Percentiles rank a stretch among this genome's conserved stretches.
Conservation (phyloP, 352 stramenopile genomes). For the Discostella stelligera region DNA sequence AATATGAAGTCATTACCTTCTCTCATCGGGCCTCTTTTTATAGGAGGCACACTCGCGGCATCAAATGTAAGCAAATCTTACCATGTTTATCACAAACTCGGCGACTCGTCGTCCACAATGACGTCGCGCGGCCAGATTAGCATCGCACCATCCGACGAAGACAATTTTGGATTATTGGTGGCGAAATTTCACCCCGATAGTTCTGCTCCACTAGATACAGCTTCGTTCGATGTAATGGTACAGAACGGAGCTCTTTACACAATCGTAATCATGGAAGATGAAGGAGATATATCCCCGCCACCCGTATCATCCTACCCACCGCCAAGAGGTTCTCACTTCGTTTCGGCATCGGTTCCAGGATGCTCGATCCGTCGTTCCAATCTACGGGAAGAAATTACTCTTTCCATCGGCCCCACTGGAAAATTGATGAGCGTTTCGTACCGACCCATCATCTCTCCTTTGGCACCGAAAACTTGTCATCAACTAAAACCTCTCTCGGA, state of each 20-base stretch:
- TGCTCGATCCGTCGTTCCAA: slow-evolving; percentile 43
- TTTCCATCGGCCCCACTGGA: slow-evolving; percentile 38
- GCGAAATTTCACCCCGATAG: slow-evolving; percentile 30
- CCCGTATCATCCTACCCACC: slow-evolving; percentile 12
- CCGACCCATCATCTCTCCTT: slow-evolving; percentile 63
- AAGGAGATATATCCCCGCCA: slow-evolving; percentile 2
- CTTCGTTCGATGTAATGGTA: slow-evolving; percentile 44
- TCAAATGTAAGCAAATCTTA: slow-evolving; percentile 42
- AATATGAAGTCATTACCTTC: slow-evolving; percentile 15
- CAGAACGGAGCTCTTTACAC: slow-evolving; percentile 41
- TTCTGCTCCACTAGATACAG: slow-evolving; percentile 26
- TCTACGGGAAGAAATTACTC: slow-evolving; percentile 38
- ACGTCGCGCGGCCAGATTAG: slow-evolving; percentile 35
- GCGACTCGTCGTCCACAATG: slow-evolving; percentile 17
- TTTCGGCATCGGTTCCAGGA: slow-evolving; percentile 40
- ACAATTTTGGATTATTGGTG: slow-evolving; percentile 11
- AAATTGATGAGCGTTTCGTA: slow-evolving; percentile 58
- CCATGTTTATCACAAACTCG: slow-evolving; percentile 42
- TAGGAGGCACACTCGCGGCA: slow-evolving; percentile 7
- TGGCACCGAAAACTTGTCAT: slow-evolving; percentile 57
- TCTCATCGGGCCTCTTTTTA: background rate
- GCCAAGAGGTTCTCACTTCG: slow-evolving; percentile 6
- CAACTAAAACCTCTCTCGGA: slow-evolving; percentile 24
- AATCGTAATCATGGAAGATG: slow-evolving; percentile 35
- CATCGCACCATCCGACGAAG: slow-evolving; percentile 34